phyloP scores from a whole-genome alignment of 805 yeast genomes.

The Maudiozyma saulgeensis region DNA sequence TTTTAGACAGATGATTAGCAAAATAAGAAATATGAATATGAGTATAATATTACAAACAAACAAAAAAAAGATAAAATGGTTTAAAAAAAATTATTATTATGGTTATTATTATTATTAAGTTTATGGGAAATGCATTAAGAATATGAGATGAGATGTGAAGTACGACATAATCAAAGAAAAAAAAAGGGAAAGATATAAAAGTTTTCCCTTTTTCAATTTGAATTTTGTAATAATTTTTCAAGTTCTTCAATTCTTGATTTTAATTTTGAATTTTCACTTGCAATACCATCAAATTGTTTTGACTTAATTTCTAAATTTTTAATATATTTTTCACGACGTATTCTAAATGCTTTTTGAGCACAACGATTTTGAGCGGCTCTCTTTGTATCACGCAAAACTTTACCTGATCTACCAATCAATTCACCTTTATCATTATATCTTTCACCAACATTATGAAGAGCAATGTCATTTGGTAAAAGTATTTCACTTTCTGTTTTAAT shows the following conservation, averaged over 20 bases:
- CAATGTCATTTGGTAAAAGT: background rate
- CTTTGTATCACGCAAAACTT: conserved; percentile 41
- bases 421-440: conserved; percentile 14
- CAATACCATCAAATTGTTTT: conserved; percentile 49
- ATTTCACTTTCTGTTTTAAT: no score
- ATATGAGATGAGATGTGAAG: background rate
- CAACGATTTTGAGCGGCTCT: conserved; percentile 88
- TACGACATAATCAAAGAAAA: background rate
- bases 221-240: background rate
- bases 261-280: conserved; percentile 56
- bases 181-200: no score
- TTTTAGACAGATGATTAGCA: background rate
- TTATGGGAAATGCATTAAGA: background rate
- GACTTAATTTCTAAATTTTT: conserved; percentile 71
- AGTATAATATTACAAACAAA: background rate
- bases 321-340: conserved; percentile 71
- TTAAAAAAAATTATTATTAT: no score
- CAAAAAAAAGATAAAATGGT: no score
- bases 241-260: conserved; percentile 25
- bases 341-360: conserved; percentile 87
- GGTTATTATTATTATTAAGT: no score
- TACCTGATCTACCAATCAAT: conserved; percentile 22
- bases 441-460: conserved; percentile 11
- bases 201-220: background rate
- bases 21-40: background rate